phyloP scores from a whole-genome alignment of 163 green algal species.

The Volvox carteri region DNA sequence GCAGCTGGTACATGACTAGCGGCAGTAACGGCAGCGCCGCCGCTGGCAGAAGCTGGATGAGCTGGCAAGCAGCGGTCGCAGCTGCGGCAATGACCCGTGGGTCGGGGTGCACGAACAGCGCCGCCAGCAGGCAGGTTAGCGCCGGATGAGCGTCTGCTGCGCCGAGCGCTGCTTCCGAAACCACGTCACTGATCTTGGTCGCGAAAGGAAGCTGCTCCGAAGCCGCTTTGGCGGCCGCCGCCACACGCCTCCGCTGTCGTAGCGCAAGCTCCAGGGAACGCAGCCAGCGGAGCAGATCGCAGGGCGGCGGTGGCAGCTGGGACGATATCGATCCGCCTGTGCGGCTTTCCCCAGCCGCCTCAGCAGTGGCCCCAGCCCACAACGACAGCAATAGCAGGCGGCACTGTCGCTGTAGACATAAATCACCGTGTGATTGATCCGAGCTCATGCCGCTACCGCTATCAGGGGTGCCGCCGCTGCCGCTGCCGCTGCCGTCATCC shows the following conservation, averaged over 20 bases:
- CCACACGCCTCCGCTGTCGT: slow-evolving; percentile 26
- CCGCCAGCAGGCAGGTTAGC: slow-evolving; percentile 51
- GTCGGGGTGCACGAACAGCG: slow-evolving; percentile 57
- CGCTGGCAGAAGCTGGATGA: slow-evolving; percentile 56
- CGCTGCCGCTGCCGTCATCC: not conserved
- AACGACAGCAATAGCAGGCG: slow-evolving; percentile 37
- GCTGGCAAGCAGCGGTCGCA: slow-evolving; percentile 38
- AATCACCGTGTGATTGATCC: not conserved
- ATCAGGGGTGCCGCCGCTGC: not conserved
- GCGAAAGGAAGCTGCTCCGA: slow-evolving; percentile 46
- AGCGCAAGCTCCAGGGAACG: slow-evolving; percentile 55
- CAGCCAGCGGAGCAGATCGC: slow-evolving; percentile 50
- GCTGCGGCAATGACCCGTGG: slow-evolving; percentile 31
- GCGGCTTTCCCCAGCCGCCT: not conserved
- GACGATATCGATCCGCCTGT: not conserved
- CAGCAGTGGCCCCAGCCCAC: not conserved
- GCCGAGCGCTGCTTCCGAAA: slow-evolving; percentile 16
- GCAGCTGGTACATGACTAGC: slow-evolving; percentile 53
- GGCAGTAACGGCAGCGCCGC: slow-evolving; percentile 58
- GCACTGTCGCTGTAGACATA: slow-evolving; percentile 27
- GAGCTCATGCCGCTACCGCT: not conserved
- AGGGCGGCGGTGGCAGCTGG: not conserved
- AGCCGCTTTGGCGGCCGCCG: slow-evolving; percentile 18
- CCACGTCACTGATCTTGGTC: slow-evolving; percentile 34
- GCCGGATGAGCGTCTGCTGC: slow-evolving; percentile 22